These are phyloP conservation scores for Kodamaea nitidulidarum DNA, from an alignment of 805 yeast species.

Conservation along the genomic window DNA sequence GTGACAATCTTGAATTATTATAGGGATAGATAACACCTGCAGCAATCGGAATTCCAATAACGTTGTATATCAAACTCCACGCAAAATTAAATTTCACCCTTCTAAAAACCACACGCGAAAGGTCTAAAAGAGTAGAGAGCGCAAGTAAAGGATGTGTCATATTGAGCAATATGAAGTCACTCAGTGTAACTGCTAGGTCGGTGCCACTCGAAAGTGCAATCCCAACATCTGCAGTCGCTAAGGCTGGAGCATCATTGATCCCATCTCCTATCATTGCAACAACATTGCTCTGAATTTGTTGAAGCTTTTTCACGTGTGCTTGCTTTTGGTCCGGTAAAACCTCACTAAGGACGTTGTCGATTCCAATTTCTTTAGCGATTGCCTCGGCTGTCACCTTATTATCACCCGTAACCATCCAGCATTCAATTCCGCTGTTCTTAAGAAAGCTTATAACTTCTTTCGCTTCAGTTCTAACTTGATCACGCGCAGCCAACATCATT, in stretches of 20 bases:
- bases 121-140: conserved; percentile 50
- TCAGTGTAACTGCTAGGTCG: conserved; percentile 69
- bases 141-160: conserved; percentile 48
- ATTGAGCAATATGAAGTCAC: conserved; percentile 66
- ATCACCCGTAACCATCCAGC: conserved; percentile 81
- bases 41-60: conserved; percentile 58
- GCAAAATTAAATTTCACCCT: conserved; percentile 55
- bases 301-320: conserved; percentile 52
- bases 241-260: conserved; percentile 78
- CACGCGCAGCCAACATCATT: conserved; percentile 57
- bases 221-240: conserved; percentile 72
- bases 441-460: conserved; percentile 40
- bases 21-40: conserved; percentile 65
- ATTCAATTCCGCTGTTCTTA: conserved; percentile 42
- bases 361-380: conserved; percentile 61
- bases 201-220: conserved; percentile 74
- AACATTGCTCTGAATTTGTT: conserved; percentile 26
- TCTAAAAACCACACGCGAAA: conserved; percentile 46
- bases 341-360: conserved; percentile 58
- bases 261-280: conserved; percentile 83
- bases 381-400: conserved; percentile 63
- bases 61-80: conserved; percentile 57
- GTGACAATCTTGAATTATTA: conserved; percentile 49
- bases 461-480: conserved; percentile 57
- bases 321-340: conserved; percentile 76